Evolutionary conservation across 805 yeast species (phyloP), one percentile per base, ranked within the genome.

Genomic region (Candida insectorum): DNA sequence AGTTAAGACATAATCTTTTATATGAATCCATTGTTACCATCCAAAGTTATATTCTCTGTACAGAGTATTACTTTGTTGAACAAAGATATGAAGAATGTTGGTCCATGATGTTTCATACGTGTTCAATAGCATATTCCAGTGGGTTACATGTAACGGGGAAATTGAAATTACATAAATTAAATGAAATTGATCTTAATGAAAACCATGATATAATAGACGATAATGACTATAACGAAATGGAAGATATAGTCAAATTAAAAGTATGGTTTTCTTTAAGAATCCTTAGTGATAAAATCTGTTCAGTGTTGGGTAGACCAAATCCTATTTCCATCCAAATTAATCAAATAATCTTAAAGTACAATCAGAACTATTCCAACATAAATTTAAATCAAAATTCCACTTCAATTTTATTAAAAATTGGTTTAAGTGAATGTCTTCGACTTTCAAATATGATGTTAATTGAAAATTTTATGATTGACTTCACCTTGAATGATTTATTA

Each of bases 251-350:
- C 16, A 58, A 71, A 33, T 60, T 70, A 12, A 62, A 73, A 27
- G 58, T 71, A 5, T 74, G 78, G 77, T 69, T 71, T 36, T 73
- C 73, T 2, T 58, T 73, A 34, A 67, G 70, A 40, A 62, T 68
- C 38, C 53, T 70, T 16, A 56, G 69, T n/a, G 71, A 75, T 2
- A 72, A 71, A 22, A 44, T 71, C 13, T 72, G 78, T 44, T 69
- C 77, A 0, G 67, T 72, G 11, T 53, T 73, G 16, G 78, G 79
- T 6, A 56, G 79, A 41, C 79, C 79, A 3, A 73, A 72, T 40
- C 79, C 79, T 1, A 73, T 74, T 7, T 66, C 75, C 1, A 50
- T 65, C 20, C 69, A 62, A 41, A 62, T 63, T 9, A 56, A 56
- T 36, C 52, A 54, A 13, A 40, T 47, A 3, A 53, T 62, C 5